Base-by-base conservation (phyloP, 345 rosid species). In the Gynandropsis gynandra region DNA sequence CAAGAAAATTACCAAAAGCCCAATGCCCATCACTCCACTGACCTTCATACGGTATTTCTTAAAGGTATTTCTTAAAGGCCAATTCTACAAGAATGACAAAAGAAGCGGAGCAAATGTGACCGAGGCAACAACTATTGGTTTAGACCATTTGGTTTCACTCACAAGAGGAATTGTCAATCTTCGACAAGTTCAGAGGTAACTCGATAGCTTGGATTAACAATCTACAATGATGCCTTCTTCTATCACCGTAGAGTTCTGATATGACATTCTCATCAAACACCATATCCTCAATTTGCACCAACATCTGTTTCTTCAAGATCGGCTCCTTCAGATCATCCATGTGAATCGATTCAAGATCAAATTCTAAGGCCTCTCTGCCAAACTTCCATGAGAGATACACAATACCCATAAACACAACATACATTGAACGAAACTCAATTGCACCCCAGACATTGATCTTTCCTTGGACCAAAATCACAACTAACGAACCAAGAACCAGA, bases 51-150 rank as follows among this genome's bases (percentile, higher is more conserved):
- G 61, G 44, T 74, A n/a, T n/a, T 74, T 80, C 69, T 82, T 68
- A 61, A 92, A 45, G 0, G 84, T 87, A 38, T 92, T 82, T 48
- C 87, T 87, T 82, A 92, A 75, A 1, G 96, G 95, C n/a, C 77
- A 69, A 37, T 76, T 72, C 66, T 59, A 70, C 0, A 90, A 41
- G 16, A 71, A 77, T 3, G 96, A 86, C 18, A 90, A 10, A 16
- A 92, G 47, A 51, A 85, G 24, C 17, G 98, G 96, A 7, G 98
- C 89, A 31, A 79, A 51, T 15, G 82, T 70, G 0, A 67, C 92
- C 1, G 95, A 84, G 10, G 65, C 42, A 5, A 87, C 83, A 16
- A 86, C 95, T 66, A 45, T 71, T 38, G 87, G 75, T 74, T 75
- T 87, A 38, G 96, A 87, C 98, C 98, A 92, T 37, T 50, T 67